Conservation (phyloP, 2,329 filamentous ascomycete species). For the Pochonia chlamydosporia region DNA sequence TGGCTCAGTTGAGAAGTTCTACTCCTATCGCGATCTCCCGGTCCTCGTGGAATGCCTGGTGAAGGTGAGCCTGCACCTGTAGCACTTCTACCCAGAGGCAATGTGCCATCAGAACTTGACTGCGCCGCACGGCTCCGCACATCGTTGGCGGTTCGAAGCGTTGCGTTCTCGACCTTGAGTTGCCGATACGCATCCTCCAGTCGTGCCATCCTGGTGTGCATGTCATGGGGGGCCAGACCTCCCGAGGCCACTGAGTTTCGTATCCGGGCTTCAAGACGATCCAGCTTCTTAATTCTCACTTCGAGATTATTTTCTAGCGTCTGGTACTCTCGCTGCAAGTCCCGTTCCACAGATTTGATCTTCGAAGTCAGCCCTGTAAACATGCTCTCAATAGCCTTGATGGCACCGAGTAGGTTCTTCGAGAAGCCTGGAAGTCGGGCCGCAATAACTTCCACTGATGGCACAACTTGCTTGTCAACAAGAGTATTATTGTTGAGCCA, state of each 20-base stretch:
- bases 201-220: conserved; percentile 42
- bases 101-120: conserved; percentile 31
- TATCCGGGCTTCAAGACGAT: conserved; percentile 76
- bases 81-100: conserved; percentile 12
- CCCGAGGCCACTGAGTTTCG: conserved; percentile 55
- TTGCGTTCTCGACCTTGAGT: conserved; percentile 61
- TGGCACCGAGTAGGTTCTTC: conserved; percentile 78
- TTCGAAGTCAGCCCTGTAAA: conserved; percentile 72
- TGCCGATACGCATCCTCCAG: conserved; percentile 57
- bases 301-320: conserved; percentile 77
- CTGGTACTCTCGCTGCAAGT: conserved; percentile 88
- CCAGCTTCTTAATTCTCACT: conserved; percentile 74
- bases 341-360: conserved; percentile 80
- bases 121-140: conserved; percentile 47
- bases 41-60: conserved; percentile 47
- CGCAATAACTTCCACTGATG: conserved; percentile 77
- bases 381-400: conserved; percentile 81
- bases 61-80: conserved; percentile 42
- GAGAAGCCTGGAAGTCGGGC: conserved; percentile 84
- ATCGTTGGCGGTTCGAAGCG: conserved; percentile 59
- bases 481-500: conserved; percentile 88
- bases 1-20: conserved; percentile 25
- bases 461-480: conserved; percentile 77
- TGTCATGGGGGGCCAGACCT: conserved; percentile 34
- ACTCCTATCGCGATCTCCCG: conserved; percentile 40